Evolutionary conservation across 2,329 filamentous ascomycete species (phyloP).

Genomic region (Trichoderma sp.): DNA sequence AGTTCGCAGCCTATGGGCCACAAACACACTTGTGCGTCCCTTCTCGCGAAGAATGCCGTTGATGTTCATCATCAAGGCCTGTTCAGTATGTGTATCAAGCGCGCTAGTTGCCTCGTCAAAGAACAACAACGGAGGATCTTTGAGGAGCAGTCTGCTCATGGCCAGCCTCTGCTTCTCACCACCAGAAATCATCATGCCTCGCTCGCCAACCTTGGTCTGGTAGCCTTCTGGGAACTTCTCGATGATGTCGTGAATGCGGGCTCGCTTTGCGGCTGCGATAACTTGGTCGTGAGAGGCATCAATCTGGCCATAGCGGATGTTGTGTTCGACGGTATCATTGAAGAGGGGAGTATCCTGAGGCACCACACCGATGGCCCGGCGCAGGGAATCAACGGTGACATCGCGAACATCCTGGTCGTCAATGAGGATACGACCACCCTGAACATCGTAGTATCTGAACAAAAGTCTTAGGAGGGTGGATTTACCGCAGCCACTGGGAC

Average conservation of each 20-base stretch:
- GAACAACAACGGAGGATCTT: slow-evolving; percentile 87
- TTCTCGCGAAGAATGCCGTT: slow-evolving; percentile 91
- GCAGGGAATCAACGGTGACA: slow-evolving; percentile 78
- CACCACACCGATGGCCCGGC: slow-evolving; percentile 87
- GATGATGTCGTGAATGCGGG: slow-evolving; percentile 83
- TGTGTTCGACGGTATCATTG: slow-evolving; percentile 94
- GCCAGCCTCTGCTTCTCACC: slow-evolving; percentile 93
- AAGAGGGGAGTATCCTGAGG: slow-evolving; percentile 97
- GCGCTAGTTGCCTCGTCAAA: slow-evolving; percentile 95
- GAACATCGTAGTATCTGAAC: slow-evolving; percentile 92
- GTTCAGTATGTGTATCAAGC: slow-evolving; percentile 90
- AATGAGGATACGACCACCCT: slow-evolving; percentile 81
- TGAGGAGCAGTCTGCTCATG: slow-evolving; percentile 78
- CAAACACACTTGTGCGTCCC: slow-evolving; percentile 86
- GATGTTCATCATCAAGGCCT: slow-evolving; percentile 86
- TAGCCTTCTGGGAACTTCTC: slow-evolving; percentile 83
- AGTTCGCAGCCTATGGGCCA: slow-evolving; percentile 87
- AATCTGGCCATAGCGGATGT: slow-evolving; percentile 89
- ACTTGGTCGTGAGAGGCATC: slow-evolving; percentile 74
- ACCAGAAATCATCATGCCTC: slow-evolving; percentile 94
- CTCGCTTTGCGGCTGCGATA: slow-evolving; percentile 74
- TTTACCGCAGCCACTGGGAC: slow-evolving; percentile 93
- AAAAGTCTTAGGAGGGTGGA: slow-evolving; percentile 88
- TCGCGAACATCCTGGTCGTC: slow-evolving; percentile 90
- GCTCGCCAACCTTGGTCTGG: slow-evolving; percentile 85